Evolutionary conservation across 306 rosid species (phyloP).

Genomic region (Fragaria vesca): DNA sequence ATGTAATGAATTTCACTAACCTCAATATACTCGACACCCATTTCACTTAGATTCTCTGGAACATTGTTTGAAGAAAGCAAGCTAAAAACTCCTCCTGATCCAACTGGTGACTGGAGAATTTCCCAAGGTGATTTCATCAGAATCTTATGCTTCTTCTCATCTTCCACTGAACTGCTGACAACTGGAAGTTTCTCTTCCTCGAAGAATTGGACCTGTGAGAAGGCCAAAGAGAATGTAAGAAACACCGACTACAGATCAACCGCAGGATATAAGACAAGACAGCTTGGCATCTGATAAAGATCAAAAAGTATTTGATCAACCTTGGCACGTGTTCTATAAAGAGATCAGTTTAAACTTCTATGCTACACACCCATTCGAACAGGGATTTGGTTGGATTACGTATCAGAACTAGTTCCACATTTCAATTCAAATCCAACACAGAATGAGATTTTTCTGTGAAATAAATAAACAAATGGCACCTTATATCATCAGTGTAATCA

Average conservation of each 20-base stretch:
- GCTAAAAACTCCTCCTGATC: conserved; percentile 79
- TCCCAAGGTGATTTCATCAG: conserved; percentile 96
- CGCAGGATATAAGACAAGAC: not conserved
- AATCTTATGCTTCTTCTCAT: conserved; percentile 54
- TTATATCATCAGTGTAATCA: not conserved
- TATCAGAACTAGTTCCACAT: not conserved
- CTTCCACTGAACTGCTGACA: conserved; percentile 55
- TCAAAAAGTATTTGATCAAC: not conserved
- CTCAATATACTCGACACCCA: conserved; percentile 79
- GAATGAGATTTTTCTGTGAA: not conserved
- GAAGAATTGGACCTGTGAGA: conserved; percentile 69
- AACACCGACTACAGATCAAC: conserved; percentile 11
- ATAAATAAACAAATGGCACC: not conserved
- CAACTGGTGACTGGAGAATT: conserved; percentile 78
- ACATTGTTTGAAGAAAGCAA: conserved; percentile 60
- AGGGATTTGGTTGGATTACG: not conserved
- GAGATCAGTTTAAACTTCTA: not conserved
- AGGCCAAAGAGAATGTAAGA: conserved; percentile 11
- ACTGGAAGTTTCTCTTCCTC: conserved; percentile 94
- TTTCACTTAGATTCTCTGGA: conserved; percentile 50
- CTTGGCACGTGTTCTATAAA: not conserved
- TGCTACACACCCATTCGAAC: not conserved
- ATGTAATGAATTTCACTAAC: conserved; percentile 36
- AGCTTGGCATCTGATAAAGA: not conserved
- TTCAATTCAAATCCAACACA: not conserved